A percentile compares a stretch with the other conserved stretches of the same genome.
Conservation (phyloP, 1,284 basidiomycete species). For the Cutaneotrichosporon sp. region DNA sequence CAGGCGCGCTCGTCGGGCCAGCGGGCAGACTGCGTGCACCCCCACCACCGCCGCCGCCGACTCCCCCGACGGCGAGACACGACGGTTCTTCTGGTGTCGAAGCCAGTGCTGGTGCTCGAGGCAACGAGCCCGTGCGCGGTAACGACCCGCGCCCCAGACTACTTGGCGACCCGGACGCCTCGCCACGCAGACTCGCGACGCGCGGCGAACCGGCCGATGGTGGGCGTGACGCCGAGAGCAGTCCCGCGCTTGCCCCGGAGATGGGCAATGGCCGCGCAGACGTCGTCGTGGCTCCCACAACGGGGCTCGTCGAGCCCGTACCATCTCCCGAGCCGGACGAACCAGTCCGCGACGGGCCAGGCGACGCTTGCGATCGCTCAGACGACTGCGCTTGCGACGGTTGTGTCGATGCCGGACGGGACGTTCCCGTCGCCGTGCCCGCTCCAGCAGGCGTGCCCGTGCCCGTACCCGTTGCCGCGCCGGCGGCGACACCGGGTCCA, state of each 20-base stretch:
- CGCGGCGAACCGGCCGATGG: not conserved
- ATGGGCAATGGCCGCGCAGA: not conserved
- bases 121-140: slow-evolving; percentile 1
- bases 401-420: not conserved
- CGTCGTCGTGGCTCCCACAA: not conserved
- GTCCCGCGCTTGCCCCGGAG: not conserved
- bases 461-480: not conserved
- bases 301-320: not conserved
- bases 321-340: not conserved
- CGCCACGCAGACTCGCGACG: not conserved
- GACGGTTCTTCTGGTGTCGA: slow-evolving; percentile 4
- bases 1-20: not conserved
- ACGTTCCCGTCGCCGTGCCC: not conserved
- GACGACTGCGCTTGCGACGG: not conserved
- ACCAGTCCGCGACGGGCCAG: not conserved
- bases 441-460: not conserved
- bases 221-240: slow-evolving; percentile 5
- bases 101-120: not conserved
- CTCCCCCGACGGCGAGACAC: not conserved
- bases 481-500: not conserved
- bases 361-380: not conserved
- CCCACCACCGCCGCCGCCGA: not conserved
- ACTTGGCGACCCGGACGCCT: not conserved
- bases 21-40: not conserved
- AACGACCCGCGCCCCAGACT: not conserved